Evolutionary conservation across 2,329 filamentous ascomycete genomes (phyloP).

Genomic region (Exophiala viscosa): DNA sequence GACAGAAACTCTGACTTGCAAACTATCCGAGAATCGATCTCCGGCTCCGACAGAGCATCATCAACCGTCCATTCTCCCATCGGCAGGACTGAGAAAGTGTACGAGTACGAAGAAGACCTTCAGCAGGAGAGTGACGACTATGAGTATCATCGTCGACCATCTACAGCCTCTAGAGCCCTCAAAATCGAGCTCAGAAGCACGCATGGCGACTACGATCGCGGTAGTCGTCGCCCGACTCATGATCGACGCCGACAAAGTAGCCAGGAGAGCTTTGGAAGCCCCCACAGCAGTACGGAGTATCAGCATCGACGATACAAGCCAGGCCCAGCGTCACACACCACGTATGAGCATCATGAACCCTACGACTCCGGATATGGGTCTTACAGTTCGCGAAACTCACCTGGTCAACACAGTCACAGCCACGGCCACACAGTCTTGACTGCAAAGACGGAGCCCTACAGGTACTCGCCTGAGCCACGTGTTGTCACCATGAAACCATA

Average conservation of each 20-base stretch:
- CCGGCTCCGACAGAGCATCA: slow-evolving; percentile 9
- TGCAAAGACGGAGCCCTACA: slow-evolving; percentile 22
- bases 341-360: slow-evolving; percentile 17
- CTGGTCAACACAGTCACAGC: neutral
- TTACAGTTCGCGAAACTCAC: slow-evolving; percentile 19
- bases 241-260: slow-evolving; percentile 22
- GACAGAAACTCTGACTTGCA: slow-evolving; percentile 23
- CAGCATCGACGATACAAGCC: slow-evolving; percentile 16
- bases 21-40: slow-evolving; percentile 19
- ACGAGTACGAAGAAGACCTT: slow-evolving; percentile 13
- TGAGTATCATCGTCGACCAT: slow-evolving; percentile 7
- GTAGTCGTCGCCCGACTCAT: slow-evolving; percentile 4
- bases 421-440: slow-evolving; percentile 5
- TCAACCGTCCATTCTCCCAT: slow-evolving; percentile 6
- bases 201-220: slow-evolving; percentile 7
- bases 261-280: slow-evolving; percentile 23
- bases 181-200: slow-evolving; percentile 18
- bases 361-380: slow-evolving; percentile 26
- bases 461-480: slow-evolving; percentile 16
- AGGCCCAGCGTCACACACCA: slow-evolving; percentile 12
- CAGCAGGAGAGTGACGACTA: slow-evolving; percentile 5
- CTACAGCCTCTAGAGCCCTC: slow-evolving; percentile 5
- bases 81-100: slow-evolving; percentile 2
- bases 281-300: slow-evolving; percentile 17
- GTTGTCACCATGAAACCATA: slow-evolving; percentile 12